Evolutionary conservation across 2,329 filamentous ascomycete genomes (phyloP).

Genomic region (Paracoccidioides brasiliensis): DNA sequence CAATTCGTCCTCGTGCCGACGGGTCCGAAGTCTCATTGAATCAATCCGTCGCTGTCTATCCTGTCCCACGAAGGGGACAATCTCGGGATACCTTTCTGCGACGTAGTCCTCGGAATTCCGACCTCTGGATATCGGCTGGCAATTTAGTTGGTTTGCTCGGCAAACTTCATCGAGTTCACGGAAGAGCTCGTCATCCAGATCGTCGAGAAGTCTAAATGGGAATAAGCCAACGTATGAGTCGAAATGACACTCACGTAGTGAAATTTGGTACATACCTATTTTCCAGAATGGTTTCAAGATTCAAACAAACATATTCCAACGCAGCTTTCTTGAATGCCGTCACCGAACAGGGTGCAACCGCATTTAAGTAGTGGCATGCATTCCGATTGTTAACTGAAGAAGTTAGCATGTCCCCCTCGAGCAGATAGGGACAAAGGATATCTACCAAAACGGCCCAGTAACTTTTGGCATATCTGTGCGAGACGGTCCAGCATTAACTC

Average conservation of each 20-base stretch:
- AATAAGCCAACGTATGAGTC: conserved; percentile 7
- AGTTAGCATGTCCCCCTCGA: conserved; percentile 12
- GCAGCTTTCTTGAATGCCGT: conserved; percentile 77
- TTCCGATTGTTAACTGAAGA: conserved; percentile 63
- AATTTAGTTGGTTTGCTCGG: conserved; percentile 66
- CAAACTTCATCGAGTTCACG: conserved; percentile 68
- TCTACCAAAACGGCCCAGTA: conserved; percentile 64
- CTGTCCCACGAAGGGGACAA: conserved; percentile 26
- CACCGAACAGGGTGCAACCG: conserved; percentile 70
- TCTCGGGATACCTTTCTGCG: conserved; percentile 33
- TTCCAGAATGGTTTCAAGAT: conserved; percentile 82
- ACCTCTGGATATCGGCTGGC: conserved; percentile 63
- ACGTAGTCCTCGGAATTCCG: conserved; percentile 50
- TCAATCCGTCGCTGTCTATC: conserved; percentile 53
- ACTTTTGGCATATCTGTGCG: conserved; percentile 74
- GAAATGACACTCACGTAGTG: background rate
- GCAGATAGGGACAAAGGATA: conserved; percentile 7
- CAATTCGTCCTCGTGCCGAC: conserved; percentile 51
- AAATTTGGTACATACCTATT: conserved; percentile 46
- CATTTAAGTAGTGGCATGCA: conserved; percentile 71
- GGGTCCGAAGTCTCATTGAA: conserved; percentile 58
- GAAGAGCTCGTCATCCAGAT: conserved; percentile 73
- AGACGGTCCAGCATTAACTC: conserved; percentile 90
- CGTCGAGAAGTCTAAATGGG: conserved; percentile 52
- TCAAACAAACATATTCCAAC: conserved; percentile 81